These are phyloP conservation scores for Pichia terricola DNA, from an alignment of 1,139 yeast species.

Conservation along the genomic window DNA sequence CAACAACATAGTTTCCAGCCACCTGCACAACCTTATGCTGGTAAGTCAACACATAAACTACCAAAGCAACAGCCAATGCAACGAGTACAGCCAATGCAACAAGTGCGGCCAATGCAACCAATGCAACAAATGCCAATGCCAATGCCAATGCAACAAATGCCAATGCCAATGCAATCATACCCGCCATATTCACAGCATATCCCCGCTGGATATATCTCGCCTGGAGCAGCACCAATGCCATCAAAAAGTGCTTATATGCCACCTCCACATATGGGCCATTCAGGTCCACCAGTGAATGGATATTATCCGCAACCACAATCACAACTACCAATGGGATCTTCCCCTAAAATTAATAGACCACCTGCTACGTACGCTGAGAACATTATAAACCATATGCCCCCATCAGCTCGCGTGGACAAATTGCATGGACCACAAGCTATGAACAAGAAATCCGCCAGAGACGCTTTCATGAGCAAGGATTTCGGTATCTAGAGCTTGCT, in stretches of 20 bases:
- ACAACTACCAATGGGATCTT: background rate
- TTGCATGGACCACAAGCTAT: constrained; percentile 18
- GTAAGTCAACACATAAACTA: background rate
- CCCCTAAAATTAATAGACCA: background rate
- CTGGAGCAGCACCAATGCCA: too few relatives aligned
- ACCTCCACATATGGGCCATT: background rate
- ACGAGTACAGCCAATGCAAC: too few relatives aligned
- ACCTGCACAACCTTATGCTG: background rate
- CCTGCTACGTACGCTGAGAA: constrained; percentile 10
- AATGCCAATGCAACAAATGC: background rate
- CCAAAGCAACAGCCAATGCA: background rate
- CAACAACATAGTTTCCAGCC: constrained; percentile 1
- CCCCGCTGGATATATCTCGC: background rate
- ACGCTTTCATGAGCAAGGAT: constrained; percentile 25
- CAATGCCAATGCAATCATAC: background rate
- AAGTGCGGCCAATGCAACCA: too few relatives aligned
- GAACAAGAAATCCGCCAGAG: constrained; percentile 22
- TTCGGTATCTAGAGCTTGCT: constrained; percentile 21
- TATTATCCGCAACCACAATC: background rate
- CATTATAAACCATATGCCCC: constrained; percentile 21
- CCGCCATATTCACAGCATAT: constrained; percentile 1
- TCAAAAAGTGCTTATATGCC: background rate
- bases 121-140: background rate
- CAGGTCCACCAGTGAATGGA: background rate
- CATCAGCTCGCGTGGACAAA: constrained; percentile 17